Percentiles rank a stretch among this genome's conserved stretches.
Evolutionary conservation across 345 rosid genomes (phyloP).

Genomic region (Zanthoxylum bungeanum): DNA sequence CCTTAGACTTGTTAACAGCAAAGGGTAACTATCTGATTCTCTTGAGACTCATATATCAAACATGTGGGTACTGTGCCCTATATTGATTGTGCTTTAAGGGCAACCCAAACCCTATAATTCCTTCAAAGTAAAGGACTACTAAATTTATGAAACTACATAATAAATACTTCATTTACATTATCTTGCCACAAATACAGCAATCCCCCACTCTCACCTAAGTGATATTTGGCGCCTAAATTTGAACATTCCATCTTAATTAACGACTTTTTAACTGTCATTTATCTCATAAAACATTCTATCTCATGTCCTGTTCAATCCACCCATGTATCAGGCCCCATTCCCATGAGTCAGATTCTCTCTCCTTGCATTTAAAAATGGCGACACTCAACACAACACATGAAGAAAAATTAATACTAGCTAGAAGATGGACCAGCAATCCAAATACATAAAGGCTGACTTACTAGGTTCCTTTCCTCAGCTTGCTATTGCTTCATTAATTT

Average conservation of each 20-base stretch:
- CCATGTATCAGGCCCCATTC: constrained; percentile 17
- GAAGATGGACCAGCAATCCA: constrained; percentile 24
- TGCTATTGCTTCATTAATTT: background rate
- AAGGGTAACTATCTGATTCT: background rate
- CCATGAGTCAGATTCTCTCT: constrained; percentile 11
- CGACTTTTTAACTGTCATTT: constrained; percentile 30
- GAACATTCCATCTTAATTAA: constrained; percentile 23
- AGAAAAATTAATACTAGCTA: constrained; percentile 5
- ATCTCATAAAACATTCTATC: constrained; percentile 2
- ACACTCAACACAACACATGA: background rate
- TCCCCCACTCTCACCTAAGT: constrained; percentile 3
- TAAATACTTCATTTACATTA: too few relatives aligned
- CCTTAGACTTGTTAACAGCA: background rate
- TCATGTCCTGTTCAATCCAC: constrained; percentile 35
- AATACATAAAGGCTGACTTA: constrained; percentile 8
- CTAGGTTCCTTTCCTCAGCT: constrained; percentile 27
- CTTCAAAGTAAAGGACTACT: constrained; percentile 44
- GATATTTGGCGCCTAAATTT: constrained; percentile 36
- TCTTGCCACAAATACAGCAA: background rate
- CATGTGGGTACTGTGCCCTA: constrained; percentile 12
- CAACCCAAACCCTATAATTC: constrained; percentile 31
- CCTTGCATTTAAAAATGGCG: constrained; percentile 8
- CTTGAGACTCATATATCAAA: background rate
- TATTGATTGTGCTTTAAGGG: constrained; percentile 48
- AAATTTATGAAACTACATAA: background rate